These are phyloP conservation scores for slime mould (Dictyostelium discoideum) DNA, from an alignment of 78 protist genomes.

Conservation along the genomic window dicty_2.7 NC_007091.3:227501-228000, in stretches of 20 bases:
- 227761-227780: neutral
- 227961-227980: neutral
- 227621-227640: neutral
- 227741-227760: conserved; percentile 13
- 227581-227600: neutral
- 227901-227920: neutral
- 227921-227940: neutral
- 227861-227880: neutral
- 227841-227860: neutral
- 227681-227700: neutral
- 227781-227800: neutral
- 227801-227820: neutral
- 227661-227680: neutral
- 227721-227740: neutral
- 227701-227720: neutral
- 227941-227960: neutral
- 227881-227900: neutral
- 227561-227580: neutral
- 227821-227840: neutral
- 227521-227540: conserved; percentile 1
- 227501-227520: neutral
- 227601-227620: neutral
- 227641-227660: neutral
- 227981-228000: neutral
- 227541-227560: neutral